Percentiles rank a stretch among this genome's conserved stretches.
Conservation (phyloP, 768 basidiomycete genomes). For the Trametes sanguinea region DNA sequence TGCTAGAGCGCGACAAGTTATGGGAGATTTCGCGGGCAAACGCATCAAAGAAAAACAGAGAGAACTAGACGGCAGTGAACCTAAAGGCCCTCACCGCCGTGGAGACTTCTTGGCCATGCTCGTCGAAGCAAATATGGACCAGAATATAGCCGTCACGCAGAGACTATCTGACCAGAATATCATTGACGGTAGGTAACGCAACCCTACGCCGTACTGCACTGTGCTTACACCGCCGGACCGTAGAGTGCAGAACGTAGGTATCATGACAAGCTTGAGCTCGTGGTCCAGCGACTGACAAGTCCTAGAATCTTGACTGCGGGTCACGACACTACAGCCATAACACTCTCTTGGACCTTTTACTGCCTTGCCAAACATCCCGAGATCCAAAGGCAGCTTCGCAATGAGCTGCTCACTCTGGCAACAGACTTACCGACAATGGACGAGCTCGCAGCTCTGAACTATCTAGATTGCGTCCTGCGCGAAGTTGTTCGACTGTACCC, state of each 20-base stretch:
- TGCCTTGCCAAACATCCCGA: slow-evolving; percentile 37
- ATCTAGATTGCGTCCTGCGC: slow-evolving; percentile 63
- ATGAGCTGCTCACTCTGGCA: slow-evolving; percentile 34
- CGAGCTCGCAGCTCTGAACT: slow-evolving; percentile 60
- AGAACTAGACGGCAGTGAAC: slow-evolving; percentile 29
- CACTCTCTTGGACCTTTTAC: slow-evolving; percentile 37
- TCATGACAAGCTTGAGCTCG: too few relatives aligned
- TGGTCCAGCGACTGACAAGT: neutral
- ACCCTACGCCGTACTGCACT: too few relatives aligned
- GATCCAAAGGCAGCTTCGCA: slow-evolving; percentile 40
- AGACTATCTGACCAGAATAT: slow-evolving; percentile 37
- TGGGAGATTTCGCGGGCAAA: slow-evolving; percentile 29
- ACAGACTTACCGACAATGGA: slow-evolving; percentile 57
- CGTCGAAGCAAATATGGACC: slow-evolving; percentile 33
- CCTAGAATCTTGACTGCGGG: slow-evolving; percentile 30
- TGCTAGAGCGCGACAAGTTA: slow-evolving; percentile 16
- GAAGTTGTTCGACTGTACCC: slow-evolving; percentile 60
- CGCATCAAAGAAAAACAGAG: slow-evolving; percentile 35
- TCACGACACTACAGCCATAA: slow-evolving; percentile 35
- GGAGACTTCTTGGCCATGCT: slow-evolving; percentile 32
- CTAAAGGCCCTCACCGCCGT: slow-evolving; percentile 35
- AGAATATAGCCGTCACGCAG: slow-evolving; percentile 27
- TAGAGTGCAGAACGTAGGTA: slow-evolving; percentile 7
- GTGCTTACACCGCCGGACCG: too few relatives aligned
- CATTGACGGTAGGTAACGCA: slow-evolving; percentile 29